These are phyloP conservation scores for Tolypocladium ovalisporum DNA, from an alignment of 2,329 filamentous ascomycete species.

Conservation along the genomic window DNA sequence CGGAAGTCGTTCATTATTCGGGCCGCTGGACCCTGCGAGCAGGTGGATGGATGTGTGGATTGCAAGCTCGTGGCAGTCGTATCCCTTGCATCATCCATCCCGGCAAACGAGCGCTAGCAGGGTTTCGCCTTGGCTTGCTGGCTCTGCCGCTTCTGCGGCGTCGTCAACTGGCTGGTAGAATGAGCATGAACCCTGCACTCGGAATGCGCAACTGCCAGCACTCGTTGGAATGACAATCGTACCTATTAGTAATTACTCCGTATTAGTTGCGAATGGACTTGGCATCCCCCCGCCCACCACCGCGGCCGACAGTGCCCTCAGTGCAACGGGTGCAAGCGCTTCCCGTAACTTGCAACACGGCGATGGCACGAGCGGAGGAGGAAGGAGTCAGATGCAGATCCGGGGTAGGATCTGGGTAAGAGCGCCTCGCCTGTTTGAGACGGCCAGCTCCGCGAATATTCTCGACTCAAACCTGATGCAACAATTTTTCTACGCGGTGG, in stretches of 20 bases:
- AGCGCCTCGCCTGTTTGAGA: background rate
- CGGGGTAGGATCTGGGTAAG: background rate
- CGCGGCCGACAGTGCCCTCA: background rate
- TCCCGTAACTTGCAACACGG: too few relatives aligned
- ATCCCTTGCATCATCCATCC: background rate
- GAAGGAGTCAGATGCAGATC: background rate
- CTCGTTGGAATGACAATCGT: too few relatives aligned
- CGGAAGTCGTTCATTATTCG: background rate
- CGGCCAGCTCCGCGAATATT: background rate
- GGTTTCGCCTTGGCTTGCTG: background rate
- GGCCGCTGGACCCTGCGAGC: background rate
- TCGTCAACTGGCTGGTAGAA: background rate
- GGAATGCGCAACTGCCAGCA: background rate
- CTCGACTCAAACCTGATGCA: background rate
- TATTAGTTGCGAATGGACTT: background rate
- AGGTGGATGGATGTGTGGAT: background rate
- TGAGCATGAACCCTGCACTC: background rate
- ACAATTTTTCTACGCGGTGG: too few relatives aligned
- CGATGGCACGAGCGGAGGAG: background rate
- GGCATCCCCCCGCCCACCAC: background rate
- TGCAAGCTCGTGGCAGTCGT: background rate
- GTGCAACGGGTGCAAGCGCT: background rate
- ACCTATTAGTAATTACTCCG: too few relatives aligned
- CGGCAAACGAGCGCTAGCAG: background rate
- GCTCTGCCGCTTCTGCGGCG: background rate